Base-by-base conservation (phyloP, 495 filamentous ascomycete genomes). In the Hypoxylon cercidicola region DNA sequence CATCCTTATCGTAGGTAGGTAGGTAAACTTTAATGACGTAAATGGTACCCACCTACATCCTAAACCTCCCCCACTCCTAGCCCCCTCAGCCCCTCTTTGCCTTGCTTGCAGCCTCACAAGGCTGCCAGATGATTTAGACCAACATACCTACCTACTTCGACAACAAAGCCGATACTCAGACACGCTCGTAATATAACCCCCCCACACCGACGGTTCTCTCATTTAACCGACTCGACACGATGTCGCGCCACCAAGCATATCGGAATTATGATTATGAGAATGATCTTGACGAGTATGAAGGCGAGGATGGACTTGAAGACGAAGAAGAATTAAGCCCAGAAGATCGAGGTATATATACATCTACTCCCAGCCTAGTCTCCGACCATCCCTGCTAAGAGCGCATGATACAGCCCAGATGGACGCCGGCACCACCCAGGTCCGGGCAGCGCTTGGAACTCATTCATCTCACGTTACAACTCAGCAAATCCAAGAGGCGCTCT, bases 401-500 rank as follows among this genome's bases (percentile, higher is more conserved):
- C 52, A 23, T 10, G 48, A 49, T 19, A 15, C 54, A 64, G 75
- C 66, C 35, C 81, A 87, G 47, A 79, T 93, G 81, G 75, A 74
- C 23, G 53, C 78, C 35, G 88, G 87, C 40, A 84, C 85, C 6
- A 73, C 74, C 41, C 72, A 83, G 60, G 84, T 90, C 34, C 82
- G 82, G 60, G 74, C 79, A 16, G 78, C 80, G 7, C 76, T 93
- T 9, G 87, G 84, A 3, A 53, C 68, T 8, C 77, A 81, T 35
- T 77, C 80, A 41, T 72, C 75, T 30, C 81, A 81, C 40, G 79
- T 89, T 43, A 86, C 88, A 18, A 84, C 87, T 46, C 78, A 85
- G 30, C 89, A 96, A 59, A 93, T 97, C 40, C 84, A 96, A 72
- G 96, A 98, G 51, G 84, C 93, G 0, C 74, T 99, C 28, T 99